Percentiles rank a stretch among this genome's conserved stretches.
phyloP scores from a whole-genome alignment of 495 filamentous ascomycete genomes.

The Astrothelium macrocarpum region DNA sequence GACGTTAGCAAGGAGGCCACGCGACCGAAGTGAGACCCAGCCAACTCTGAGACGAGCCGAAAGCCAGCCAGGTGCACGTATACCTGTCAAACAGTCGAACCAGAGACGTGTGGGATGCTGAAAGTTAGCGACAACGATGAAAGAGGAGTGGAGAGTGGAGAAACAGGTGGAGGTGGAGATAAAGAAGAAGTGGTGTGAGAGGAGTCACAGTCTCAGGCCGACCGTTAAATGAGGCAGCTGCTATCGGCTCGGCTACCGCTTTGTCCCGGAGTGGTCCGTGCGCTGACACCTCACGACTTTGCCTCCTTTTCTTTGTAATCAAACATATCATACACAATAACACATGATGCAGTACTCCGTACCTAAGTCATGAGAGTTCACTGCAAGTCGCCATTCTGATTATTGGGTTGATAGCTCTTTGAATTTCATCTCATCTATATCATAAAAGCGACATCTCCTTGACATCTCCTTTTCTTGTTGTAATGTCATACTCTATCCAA shows the following conservation, averaged over 20 bases:
- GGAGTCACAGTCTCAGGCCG: neutral
- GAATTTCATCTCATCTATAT: neutral
- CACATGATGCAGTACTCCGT: too few species aligned
- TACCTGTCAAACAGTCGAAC: neutral
- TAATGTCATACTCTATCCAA: slow-evolving; percentile 80
- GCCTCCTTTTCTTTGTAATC: neutral
- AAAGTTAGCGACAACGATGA: neutral
- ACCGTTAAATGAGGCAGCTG: neutral
- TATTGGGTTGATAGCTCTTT: neutral
- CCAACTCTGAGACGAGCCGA: neutral
- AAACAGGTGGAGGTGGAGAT: neutral
- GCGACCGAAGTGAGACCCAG: slow-evolving; percentile 1
- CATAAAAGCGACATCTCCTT: slow-evolving; percentile 35
- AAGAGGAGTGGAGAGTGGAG: neutral
- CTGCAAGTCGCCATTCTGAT: too few species aligned
- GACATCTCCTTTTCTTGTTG: slow-evolving; percentile 44
- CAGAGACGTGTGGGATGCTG: neutral
- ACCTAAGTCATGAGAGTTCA: too few species aligned
- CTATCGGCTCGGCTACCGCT: neutral
- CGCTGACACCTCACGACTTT: neutral
- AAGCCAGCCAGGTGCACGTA: neutral
- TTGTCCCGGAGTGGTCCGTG: neutral
- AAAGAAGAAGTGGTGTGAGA: neutral
- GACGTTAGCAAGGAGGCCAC: neutral
- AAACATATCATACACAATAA: too few species aligned